phyloP scores from a whole-genome alignment of 1,284 basidiomycete genomes.

The Lignosus rhinocerotis region DNA sequence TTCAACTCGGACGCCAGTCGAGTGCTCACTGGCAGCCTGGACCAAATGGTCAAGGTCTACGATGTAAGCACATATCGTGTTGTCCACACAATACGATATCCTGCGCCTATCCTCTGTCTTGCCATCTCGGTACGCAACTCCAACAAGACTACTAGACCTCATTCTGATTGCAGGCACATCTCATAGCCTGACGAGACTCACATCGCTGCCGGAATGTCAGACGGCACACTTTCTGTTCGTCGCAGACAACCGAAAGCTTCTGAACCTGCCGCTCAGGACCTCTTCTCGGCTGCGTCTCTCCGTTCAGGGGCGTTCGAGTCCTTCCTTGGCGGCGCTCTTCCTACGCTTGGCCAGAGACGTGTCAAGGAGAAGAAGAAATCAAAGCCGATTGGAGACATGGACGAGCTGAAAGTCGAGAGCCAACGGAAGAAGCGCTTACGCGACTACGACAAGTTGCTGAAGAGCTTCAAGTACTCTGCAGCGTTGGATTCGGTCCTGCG shows the following conservation, averaged over 20 bases:
- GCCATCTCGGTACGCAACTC: slow-evolving; percentile 76
- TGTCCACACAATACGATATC: slow-evolving; percentile 98
- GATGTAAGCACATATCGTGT: slow-evolving; percentile 94
- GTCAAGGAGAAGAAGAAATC: slow-evolving; percentile 53
- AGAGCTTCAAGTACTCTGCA: slow-evolving; percentile 93
- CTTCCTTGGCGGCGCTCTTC: slow-evolving; percentile 63
- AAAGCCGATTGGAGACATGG: slow-evolving; percentile 52
- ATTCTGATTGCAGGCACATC: slow-evolving; percentile 3
- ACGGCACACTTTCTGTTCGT: slow-evolving; percentile 91
- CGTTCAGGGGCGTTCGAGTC: slow-evolving; percentile 70
- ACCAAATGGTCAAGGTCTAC: slow-evolving; percentile 99
- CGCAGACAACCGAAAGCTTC: slow-evolving; percentile 78
- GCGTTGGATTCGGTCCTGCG: slow-evolving; percentile 89
- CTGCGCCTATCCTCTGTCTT: slow-evolving; percentile 87
- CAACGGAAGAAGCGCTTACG: slow-evolving; percentile 74
- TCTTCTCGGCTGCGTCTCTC: slow-evolving; percentile 46
- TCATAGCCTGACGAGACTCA: slow-evolving; percentile 92
- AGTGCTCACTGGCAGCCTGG: slow-evolving; percentile 88
- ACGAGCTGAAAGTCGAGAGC: slow-evolving; percentile 78
- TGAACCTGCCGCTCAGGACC: slow-evolving; percentile 50
- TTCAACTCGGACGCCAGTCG: slow-evolving; percentile 79
- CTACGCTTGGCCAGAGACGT: slow-evolving; percentile 56
- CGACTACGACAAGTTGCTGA: slow-evolving; percentile 89
- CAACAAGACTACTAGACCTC: background rate
- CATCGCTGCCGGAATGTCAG: slow-evolving; percentile 94